A percentile compares a stretch with the other conserved stretches of the same genome.
These are phyloP conservation scores for Aspergillus fumigatus DNA, from an alignment of 2,329 filamentous ascomycete species.

Conservation along the genomic window DNA sequence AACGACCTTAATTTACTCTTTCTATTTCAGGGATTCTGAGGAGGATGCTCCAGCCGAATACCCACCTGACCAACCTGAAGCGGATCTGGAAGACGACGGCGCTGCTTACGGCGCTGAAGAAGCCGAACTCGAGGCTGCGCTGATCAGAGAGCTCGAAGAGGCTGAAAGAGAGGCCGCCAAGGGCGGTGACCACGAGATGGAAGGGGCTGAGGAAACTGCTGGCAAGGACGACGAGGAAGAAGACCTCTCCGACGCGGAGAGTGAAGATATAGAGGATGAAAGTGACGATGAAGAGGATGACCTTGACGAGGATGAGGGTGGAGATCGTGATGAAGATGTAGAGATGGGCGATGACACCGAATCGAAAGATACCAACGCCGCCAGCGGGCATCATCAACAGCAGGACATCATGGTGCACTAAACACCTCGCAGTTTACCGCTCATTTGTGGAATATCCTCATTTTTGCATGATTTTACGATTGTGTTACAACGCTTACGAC, in stretches of 20 bases:
- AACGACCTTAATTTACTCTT: neutral
- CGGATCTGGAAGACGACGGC: constrained; percentile 78
- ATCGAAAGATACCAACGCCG: constrained; percentile 32
- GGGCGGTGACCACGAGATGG: constrained; percentile 70
- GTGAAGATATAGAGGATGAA: constrained; percentile 74
- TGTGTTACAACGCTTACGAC: constrained; percentile 27
- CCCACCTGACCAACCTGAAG: constrained; percentile 95
- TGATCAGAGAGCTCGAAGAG: constrained; percentile 48
- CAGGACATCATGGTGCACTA: constrained; percentile 47
- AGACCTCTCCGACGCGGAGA: constrained; percentile 69
- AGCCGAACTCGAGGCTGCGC: constrained; percentile 65
- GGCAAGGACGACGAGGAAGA: constrained; percentile 53
- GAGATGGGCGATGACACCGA: constrained; percentile 55
- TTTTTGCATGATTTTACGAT: constrained; percentile 26
- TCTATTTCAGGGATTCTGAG: constrained; percentile 76
- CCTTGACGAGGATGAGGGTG: constrained; percentile 59
- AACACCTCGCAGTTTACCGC: constrained; percentile 7
- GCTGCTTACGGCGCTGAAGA: constrained; percentile 90
- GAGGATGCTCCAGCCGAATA: constrained; percentile 93
- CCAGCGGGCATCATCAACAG: constrained; percentile 31
- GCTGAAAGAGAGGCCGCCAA: constrained; percentile 38
- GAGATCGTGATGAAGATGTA: constrained; percentile 54
- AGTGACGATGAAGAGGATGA: constrained; percentile 69
- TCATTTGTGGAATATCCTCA: constrained; percentile 8
- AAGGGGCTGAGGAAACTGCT: constrained; percentile 56